These are phyloP conservation scores for Vaccinium myrtillus DNA, from an alignment of 148 eudicot genomes.

Conservation along the genomic window DNA sequence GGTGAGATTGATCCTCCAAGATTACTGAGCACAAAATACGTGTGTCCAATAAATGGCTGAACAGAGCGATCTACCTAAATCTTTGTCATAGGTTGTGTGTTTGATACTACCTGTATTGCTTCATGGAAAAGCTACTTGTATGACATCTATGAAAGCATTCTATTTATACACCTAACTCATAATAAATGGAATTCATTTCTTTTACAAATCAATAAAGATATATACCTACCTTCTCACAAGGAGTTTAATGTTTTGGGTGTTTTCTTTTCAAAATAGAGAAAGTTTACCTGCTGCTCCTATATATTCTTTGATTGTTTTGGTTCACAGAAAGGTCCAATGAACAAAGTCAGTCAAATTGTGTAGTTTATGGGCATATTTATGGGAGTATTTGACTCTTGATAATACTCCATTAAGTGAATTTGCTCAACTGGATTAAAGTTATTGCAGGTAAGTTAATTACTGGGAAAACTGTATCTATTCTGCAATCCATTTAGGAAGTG, in stretches of 20 bases:
- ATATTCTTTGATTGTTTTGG: background rate
- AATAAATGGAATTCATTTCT: conserved; percentile 18
- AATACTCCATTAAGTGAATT: background rate
- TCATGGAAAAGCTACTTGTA: background rate
- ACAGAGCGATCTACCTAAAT: background rate
- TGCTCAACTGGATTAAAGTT: background rate
- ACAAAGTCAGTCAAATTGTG: background rate
- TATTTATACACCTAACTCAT: conserved; percentile 20
- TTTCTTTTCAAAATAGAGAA: background rate
- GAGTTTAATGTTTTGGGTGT: background rate
- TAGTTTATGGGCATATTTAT: background rate
- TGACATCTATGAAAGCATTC: conserved; percentile 16
- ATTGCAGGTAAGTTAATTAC: background rate
- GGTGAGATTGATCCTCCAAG: no score
- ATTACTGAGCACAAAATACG: background rate
- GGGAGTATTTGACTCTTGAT: background rate
- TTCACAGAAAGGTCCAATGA: background rate
- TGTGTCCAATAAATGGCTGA: background rate
- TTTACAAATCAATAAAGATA: background rate
- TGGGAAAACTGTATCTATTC: background rate
- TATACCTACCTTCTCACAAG: conserved; percentile 10
- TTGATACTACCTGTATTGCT: background rate
- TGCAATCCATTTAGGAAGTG: background rate
- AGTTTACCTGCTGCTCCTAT: background rate
- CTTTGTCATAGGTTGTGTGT: background rate